A percentile compares a stretch with the other conserved stretches of the same genome.
Evolutionary conservation across 176 grass and related monocot species (phyloP).

Genomic region (Bromus sterilis): DNA sequence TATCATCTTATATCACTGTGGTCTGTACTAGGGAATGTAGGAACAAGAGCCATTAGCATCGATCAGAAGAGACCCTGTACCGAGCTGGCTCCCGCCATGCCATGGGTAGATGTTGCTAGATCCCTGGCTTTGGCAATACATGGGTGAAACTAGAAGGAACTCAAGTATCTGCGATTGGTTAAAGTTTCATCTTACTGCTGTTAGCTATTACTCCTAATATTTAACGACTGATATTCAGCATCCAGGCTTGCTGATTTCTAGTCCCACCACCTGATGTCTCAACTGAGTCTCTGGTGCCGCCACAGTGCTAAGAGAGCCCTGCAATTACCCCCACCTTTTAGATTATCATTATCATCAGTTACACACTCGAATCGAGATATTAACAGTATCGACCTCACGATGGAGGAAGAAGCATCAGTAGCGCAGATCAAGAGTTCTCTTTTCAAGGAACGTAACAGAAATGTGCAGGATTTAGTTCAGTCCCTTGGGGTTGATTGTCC

Average conservation of each 20-base stretch:
- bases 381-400: constrained; percentile 3
- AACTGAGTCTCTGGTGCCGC: background rate
- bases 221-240: background rate
- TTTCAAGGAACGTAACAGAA: constrained; percentile 28
- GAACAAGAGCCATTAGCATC: background rate
- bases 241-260: background rate
- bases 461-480: constrained; percentile 50
- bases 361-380: background rate
- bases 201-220: background rate
- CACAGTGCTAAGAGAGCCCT: background rate
- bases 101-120: background rate
- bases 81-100: background rate
- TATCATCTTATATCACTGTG: background rate
- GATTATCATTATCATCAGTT: background rate
- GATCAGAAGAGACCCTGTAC: background rate
- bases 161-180: background rate
- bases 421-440: constrained; percentile 47
- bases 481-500: constrained; percentile 42
- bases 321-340: background rate
- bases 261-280: background rate
- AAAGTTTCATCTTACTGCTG: background rate
- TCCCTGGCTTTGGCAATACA: background rate
- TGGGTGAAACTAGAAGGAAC: background rate
- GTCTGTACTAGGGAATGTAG: background rate
- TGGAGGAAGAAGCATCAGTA: constrained; percentile 27